Percentiles rank a stretch among this genome's conserved stretches.
These are phyloP conservation scores for Arachis hypogaea DNA, from an alignment of 306 rosid species.

Conservation along the genomic window DNA sequence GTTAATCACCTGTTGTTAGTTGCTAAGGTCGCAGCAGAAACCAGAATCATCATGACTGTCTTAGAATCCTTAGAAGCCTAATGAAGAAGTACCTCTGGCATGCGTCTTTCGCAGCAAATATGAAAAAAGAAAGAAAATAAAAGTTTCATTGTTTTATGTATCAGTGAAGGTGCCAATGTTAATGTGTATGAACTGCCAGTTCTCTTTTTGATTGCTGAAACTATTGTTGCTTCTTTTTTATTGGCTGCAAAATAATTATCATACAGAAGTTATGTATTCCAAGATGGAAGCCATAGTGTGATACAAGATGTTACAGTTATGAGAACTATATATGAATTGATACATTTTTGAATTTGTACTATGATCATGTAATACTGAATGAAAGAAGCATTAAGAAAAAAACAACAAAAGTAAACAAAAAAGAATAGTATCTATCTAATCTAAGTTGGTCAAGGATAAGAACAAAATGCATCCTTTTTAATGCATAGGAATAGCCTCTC, in stretches of 20 bases:
- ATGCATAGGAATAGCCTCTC: slow-evolving; percentile 88
- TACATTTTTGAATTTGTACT: background rate
- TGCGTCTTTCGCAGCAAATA: slow-evolving; percentile 13
- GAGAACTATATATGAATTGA: slow-evolving; percentile 6
- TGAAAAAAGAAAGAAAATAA: background rate
- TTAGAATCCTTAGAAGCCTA: background rate
- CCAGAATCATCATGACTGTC: background rate
- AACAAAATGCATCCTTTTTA: slow-evolving; percentile 66
- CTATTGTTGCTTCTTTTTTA: background rate
- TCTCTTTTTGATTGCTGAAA: slow-evolving; percentile 5
- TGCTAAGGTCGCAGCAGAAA: background rate
- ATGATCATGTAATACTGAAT: slow-evolving; percentile 16
- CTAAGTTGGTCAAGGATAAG: slow-evolving; percentile 54
- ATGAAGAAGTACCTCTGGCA: background rate
- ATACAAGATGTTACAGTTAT: slow-evolving; percentile 11
- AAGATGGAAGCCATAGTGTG: slow-evolving; percentile 3
- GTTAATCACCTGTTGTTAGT: background rate
- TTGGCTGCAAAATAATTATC: background rate
- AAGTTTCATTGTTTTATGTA: background rate
- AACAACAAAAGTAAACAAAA: background rate
- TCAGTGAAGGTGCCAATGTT: background rate
- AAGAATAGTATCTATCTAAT: background rate
- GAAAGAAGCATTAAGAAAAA: slow-evolving; percentile 15
- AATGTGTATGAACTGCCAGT: background rate
- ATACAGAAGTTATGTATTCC: slow-evolving; percentile 3